Percentiles rank a stretch among this genome's conserved stretches.
phyloP scores from a whole-genome alignment of 495 filamentous ascomycete species.

The Aspergillus saccharolyticus region DNA sequence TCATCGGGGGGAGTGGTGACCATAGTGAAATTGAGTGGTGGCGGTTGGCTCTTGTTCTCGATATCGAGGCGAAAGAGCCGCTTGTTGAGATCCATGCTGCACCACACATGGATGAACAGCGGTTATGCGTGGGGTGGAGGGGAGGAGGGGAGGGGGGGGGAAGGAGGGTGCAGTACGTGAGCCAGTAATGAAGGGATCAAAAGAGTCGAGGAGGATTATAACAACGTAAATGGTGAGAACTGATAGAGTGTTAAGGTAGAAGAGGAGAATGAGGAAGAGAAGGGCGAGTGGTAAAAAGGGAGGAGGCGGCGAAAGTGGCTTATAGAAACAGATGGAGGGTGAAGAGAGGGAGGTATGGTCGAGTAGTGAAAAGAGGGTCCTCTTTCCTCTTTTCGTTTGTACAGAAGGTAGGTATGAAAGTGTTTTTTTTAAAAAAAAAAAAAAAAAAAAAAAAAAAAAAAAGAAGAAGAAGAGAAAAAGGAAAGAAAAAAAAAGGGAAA shows the following conservation, averaged over 20 bases:
- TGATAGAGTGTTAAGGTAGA: background rate
- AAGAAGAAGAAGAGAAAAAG: background rate
- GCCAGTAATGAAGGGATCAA: background rate
- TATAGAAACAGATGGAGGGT: background rate
- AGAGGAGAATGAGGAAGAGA: background rate
- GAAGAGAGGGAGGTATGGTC: background rate
- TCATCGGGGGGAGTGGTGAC: slow-evolving; percentile 2
- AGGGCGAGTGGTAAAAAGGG: background rate
- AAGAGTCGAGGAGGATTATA: background rate
- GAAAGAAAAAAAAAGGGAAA: background rate
- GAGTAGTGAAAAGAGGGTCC: background rate
- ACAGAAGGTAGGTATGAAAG: too few species aligned
- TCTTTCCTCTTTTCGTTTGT: background rate
- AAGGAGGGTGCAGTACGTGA: too few species aligned
- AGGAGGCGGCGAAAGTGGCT: background rate
- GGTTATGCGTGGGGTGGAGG: background rate
- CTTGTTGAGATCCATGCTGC: slow-evolving; percentile 3
- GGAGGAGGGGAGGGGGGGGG: too few species aligned
- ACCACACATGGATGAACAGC: background rate
- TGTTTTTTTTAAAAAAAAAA: too few species aligned
- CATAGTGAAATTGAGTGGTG: slow-evolving; percentile 3
- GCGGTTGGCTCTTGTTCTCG: background rate
- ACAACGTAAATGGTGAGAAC: background rate
- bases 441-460: background rate
- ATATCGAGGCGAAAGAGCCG: slow-evolving; percentile 4